Evolutionary conservation across 1,139 yeast genomes (phyloP), one percentile per base, ranked within the genome.

Genomic region (Saccharomyces hybrid): DNA sequence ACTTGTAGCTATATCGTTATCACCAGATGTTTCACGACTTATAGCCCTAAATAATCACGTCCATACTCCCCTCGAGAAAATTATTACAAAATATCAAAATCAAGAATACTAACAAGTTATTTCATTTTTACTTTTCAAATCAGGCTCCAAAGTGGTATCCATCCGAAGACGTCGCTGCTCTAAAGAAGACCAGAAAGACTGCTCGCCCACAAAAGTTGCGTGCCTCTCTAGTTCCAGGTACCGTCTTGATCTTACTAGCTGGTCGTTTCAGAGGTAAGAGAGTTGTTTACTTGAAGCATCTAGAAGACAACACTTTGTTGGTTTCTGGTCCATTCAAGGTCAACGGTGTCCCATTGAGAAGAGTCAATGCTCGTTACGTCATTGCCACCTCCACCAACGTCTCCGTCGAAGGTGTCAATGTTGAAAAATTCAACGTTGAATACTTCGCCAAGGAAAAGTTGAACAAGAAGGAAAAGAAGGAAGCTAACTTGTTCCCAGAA

Each of bases 221-320:
- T 79, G 84, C 96, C 73, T 88, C 98, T 66, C 83, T 93, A 75
- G 96, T 88, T 69, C 98, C 98, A 78, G 99, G 99, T 78, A 88
- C 98, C 74, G 97, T 93, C 70, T 84, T 93, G 77, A 93, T 93
- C 79, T 83, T 93, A 77, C 86, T 95, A 78, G 98, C 99, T 74
- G 99, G 99, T 78, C 91, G 97, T 81, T 93, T 90, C 96, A 88
- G 99, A 82, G 99, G 99, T 78, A 95, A 93, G 90, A 93, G 99
- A 83, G 99, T 93, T 72, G 98, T 93, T 64, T 88, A 87, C 90
- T 86, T 93, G 77, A 93, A 93, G 88, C 81, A 86, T 80, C 85
- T 95, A 76, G 98, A 90, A 81, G 99, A 95, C 86, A 89, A 88
- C 91, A 93, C 98, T 67, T 83, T 95, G 74, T 88, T 93, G 76